Evolutionary conservation across 1,284 basidiomycete genomes (phyloP), one percentile per base, ranked within the genome.

Genomic region (Nidula niveotomentosa): DNA sequence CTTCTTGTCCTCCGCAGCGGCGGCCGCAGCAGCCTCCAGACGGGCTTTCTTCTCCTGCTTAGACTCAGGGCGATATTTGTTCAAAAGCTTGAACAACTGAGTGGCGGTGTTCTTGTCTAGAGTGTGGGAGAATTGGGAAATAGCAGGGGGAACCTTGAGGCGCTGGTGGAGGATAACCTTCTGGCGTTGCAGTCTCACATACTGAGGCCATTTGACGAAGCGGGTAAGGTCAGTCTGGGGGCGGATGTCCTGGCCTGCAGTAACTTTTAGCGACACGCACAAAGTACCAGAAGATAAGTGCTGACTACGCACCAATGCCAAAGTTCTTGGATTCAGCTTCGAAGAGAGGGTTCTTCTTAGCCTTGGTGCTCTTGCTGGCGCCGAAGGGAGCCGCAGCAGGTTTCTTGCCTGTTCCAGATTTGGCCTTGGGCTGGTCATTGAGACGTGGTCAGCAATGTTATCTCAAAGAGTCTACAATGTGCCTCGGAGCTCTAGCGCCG

Each of bases 201-300:
- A 99, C 80, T 96, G 94, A 65, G 96, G 96, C 96, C 96, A 99
- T 80, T 98, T 98, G 79, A 98, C 94, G 79, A 98, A 98, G 74
- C 96, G 94, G 61, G 94, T 97, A 63, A 98, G 79, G 79, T 99
- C 96, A 58, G 85, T 86, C 74, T 85, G 84, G 68, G 91, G 96
- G 69, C 91, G 93, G 69, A 98, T 86, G 78, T 97, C 93, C 80
- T 96, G 94, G 70, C 96, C 95, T 96, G 52, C 48, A 50, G 2
- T 3, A 3, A 5, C 30, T 30, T 1, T 30, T 5, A 30, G 5
- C 5, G 3, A 30, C 2, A 5, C 30, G 30, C 35, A 41, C 48
- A 5, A 36, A 51, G 34, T 35, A 10, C 17, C 34, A 13, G 3
- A 13, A 6, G 5, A 12, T 4, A 30, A 12, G 30, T 17, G 48